Evolutionary conservation across 768 basidiomycete genomes (phyloP), one percentile per base, ranked within the genome.

Genomic region (Auriculariales sp.): DNA sequence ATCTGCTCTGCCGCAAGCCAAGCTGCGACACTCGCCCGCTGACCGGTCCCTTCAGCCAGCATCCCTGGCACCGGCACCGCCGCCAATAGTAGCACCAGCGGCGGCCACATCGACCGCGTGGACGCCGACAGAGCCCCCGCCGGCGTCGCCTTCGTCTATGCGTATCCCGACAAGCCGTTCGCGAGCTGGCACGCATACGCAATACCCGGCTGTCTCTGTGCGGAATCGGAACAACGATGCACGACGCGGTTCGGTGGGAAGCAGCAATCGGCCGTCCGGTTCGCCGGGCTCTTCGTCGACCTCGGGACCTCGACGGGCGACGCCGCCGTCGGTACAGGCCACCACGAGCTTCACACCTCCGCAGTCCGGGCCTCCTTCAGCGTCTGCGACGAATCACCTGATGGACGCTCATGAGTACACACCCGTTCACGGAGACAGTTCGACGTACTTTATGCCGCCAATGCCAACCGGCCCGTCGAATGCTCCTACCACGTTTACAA

Each of bases 151-250:
- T 44, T n/a, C n/a, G n/a, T n/a, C n/a, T n/a, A n/a, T n/a, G n/a
- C n/a, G n/a, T n/a, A n/a, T 44, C 19, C 39, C 22, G 22, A 25
- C 22, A 19, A 22, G 14, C 19, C 12, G 19, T 22, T 24, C 39
- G 19, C 39, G 39, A 5, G 39, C 39, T 19, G 27, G 27, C 22
- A 44, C 39, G 5, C 39, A 44, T 12, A 24, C 39, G 22, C 39
- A 44, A 12, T 47, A 50, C 48, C 54, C 54, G 14, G 28, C 46
- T 28, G 49, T 54, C 25, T 52, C 53, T 19, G 19, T 44, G 10
- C 39, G 39, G 12, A 25, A 22, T 22, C 39, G 39, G 12, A 19
- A 19, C 14, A 7, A 25, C 22, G 39, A 11, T 9, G 22, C 15
- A n/a, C 24, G 39, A 24, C 39, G 39, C 6, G 39, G 27, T 9